Evolutionary conservation across 2,329 filamentous ascomycete genomes (phyloP).

Genomic region (Pestalotiopsis sp.): DNA sequence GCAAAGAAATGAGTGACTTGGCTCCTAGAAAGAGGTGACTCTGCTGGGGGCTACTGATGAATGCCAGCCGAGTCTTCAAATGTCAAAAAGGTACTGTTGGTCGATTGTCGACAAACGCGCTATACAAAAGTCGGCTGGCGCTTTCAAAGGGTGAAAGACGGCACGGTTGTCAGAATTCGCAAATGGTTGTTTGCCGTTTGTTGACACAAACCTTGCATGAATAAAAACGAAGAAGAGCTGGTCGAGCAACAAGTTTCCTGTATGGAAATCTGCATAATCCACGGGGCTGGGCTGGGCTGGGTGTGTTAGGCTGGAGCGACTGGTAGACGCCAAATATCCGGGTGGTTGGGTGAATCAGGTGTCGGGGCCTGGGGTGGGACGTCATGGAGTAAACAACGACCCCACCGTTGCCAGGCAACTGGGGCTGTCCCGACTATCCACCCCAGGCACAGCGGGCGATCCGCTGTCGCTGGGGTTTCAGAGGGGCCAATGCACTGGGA

Average conservation of each 20-base stretch:
- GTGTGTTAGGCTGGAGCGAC: neutral
- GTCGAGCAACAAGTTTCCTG: neutral
- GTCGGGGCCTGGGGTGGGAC: neutral
- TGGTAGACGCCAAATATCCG: neutral
- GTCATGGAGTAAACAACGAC: constrained; percentile 10
- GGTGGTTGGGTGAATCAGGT: neutral
- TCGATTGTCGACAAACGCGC: neutral
- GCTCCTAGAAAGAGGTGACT: neutral
- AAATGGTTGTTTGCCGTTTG: neutral
- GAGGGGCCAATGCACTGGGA: neutral
- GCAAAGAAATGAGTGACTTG: neutral
- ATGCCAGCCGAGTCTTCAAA: constrained; percentile 1
- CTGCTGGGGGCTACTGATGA: neutral
- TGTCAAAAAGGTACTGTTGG: neutral
- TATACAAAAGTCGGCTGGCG: neutral
- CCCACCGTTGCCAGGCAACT: constrained; percentile 11
- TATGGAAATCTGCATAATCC: constrained; percentile 2
- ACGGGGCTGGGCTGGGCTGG: constrained; percentile 6
- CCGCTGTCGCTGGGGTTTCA: neutral
- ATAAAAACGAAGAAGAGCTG: neutral
- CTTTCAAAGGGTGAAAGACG: neutral
- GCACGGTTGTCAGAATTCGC: neutral
- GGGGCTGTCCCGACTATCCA: neutral
- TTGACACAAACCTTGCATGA: neutral
- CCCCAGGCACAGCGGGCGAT: neutral